Conservation (phyloP, 306 rosid genomes). For the Prunus mume region DNA sequence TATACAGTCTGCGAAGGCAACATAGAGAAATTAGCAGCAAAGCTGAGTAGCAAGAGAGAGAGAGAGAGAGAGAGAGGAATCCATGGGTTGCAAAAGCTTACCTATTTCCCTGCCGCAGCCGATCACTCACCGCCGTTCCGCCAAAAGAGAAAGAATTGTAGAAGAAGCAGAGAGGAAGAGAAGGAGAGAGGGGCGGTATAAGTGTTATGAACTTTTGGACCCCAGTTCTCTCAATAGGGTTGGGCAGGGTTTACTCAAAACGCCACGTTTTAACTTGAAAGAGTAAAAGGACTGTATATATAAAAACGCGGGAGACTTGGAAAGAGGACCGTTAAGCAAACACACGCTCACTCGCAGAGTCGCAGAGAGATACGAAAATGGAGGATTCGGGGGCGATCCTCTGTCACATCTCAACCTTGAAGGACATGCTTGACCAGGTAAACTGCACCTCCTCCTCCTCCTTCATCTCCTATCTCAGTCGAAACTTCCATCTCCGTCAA, state of each 20-base stretch:
- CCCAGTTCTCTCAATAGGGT: neutral
- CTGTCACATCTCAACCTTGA: constrained; percentile 60
- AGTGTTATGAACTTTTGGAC: neutral
- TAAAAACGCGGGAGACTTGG: constrained; percentile 20
- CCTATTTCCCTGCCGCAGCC: neutral
- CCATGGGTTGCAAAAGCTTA: neutral
- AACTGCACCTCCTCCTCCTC: neutral
- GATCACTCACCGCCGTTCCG: constrained; percentile 1
- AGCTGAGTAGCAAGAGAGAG: neutral
- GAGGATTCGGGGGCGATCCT: constrained; percentile 69
- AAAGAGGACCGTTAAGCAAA: neutral
- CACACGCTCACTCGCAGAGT: neutral
- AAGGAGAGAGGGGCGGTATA: neutral
- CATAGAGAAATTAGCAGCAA: neutral
- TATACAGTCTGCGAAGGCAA: neutral
- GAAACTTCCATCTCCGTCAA: neutral
- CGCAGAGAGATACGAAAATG: constrained; percentile 24
- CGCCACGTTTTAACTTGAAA: neutral
- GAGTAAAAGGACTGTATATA: neutral
- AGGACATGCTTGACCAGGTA: constrained; percentile 68
- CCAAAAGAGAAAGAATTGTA: constrained; percentile 1
- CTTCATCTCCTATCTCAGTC: neutral
- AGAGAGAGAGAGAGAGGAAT: neutral
- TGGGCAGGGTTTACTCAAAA: neutral
- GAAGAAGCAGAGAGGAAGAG: neutral